Evolutionary conservation across 2,329 filamentous ascomycete species (phyloP), one percentile per base, ranked within the genome.

Genomic region (Pseudogymnoascus sp.): DNA sequence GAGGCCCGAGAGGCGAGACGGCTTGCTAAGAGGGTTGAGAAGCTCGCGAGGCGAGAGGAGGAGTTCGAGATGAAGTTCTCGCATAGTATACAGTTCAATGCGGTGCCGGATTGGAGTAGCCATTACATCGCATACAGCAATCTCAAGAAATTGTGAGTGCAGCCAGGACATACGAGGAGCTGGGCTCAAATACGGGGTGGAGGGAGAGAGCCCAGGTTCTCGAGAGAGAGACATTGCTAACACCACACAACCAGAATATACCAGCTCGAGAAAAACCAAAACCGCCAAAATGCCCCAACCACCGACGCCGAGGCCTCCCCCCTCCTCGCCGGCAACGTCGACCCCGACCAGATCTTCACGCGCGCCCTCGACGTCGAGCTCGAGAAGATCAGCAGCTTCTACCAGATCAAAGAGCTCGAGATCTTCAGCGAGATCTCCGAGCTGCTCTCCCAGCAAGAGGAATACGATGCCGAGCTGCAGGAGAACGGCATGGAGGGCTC

Each of bases 111-210:
- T 78, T 99, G 95, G 95, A 97, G 92, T 80, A 93, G 88, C 72
- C 87, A 98, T 77, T 99, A 99, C 78, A 96, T 99, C 74, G 90
- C 93, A 66, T 99, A 99, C 78, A 97, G 93, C 79, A 98, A 97
- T 74, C 84, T 99, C 71, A 99, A 99, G 83, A 99, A 99, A 81
- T 84, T 97, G 92, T 96, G 77, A 73, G 90, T 82, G 63, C 21
- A 34, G 39, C 21, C 31, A n/a, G 23, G 1, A 1, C 14, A 43
- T 63, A 23, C 63, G 63, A 61, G 21, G n/a, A 8, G 19, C 25
- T 28, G 14, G 3, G 5, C n/a, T 23, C 6, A 19, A n/a, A n/a
- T 16, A 11, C 10, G 21, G 14, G 48, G 14, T 16, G 6, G 23
- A 14, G 57, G 31, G 28, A 16, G 6, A 2, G 25, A 11, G 31